phyloP scores from a whole-genome alignment of 163 green algal genomes.

The Chlamydomonas reinhardtii region DNA sequence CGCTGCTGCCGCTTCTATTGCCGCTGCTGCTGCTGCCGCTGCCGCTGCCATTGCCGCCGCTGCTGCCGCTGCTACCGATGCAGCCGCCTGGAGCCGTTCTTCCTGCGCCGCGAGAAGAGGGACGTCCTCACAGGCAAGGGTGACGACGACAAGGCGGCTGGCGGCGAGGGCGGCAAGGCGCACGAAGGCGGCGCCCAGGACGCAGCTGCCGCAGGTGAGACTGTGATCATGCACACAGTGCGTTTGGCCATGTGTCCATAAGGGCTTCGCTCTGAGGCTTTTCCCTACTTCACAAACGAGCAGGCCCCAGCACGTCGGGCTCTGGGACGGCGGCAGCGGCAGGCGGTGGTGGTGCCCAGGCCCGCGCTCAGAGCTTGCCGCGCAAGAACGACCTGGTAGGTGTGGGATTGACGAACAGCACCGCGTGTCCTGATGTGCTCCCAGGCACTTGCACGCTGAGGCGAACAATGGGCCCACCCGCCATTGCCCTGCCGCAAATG shows the following conservation, averaged over 20 bases:
- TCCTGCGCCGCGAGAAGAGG: conserved; percentile 93
- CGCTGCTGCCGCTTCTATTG: neutral
- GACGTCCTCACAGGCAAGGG: conserved; percentile 66
- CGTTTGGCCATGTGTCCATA: too few relatives aligned
- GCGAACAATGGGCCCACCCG: too few relatives aligned
- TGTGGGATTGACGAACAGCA: too few relatives aligned
- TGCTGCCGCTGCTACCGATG: conserved; percentile 36
- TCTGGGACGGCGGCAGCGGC: neutral
- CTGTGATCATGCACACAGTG: too few relatives aligned
- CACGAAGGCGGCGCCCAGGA: neutral
- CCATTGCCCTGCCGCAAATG: too few relatives aligned
- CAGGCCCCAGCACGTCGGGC: conserved; percentile 5
- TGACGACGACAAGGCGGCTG: neutral
- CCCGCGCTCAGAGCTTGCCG: conserved; percentile 57
- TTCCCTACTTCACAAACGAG: too few relatives aligned
- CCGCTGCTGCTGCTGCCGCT: neutral
- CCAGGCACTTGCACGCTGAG: too few relatives aligned
- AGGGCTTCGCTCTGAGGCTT: too few relatives aligned
- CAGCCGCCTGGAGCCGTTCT: conserved; percentile 78
- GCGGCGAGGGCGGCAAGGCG: neutral
- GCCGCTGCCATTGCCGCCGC: conserved; percentile 30
- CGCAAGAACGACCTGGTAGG: conserved; percentile 90
- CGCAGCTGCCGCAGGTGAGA: neutral
- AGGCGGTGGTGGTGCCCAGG: conserved; percentile 24
- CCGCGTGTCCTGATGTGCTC: too few relatives aligned